Percentiles rank a stretch among this genome's conserved stretches.
Conservation (phyloP, 345 rosid species). For the Acer yangbiense region DNA sequence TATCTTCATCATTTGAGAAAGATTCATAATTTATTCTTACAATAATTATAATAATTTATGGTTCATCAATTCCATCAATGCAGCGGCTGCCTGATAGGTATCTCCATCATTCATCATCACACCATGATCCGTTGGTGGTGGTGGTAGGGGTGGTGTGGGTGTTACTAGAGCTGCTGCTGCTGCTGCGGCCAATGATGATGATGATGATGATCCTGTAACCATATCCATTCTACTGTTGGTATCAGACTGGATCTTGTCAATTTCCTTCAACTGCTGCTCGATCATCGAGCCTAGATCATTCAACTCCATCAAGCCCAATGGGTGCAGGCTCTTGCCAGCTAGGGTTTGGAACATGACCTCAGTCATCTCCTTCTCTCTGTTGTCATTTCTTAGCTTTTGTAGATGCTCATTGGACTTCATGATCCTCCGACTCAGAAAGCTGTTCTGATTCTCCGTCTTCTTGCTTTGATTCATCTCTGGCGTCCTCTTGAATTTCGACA, state of each 20-base stretch:
- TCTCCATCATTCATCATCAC: background rate
- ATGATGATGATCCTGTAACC: background rate
- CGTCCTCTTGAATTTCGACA: constrained; percentile 37
- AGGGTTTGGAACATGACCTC: constrained; percentile 35
- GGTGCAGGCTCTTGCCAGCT: constrained; percentile 6
- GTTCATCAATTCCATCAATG: too few relatives aligned
- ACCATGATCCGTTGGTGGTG: background rate
- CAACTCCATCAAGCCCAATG: constrained; percentile 35
- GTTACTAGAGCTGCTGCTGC: too few relatives aligned
- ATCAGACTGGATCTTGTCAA: background rate
- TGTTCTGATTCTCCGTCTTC: constrained; percentile 49
- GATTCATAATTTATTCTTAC: too few relatives aligned
- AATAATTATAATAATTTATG: too few relatives aligned
- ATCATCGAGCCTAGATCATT: constrained; percentile 41
- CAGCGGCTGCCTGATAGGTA: background rate
- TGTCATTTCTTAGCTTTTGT: constrained; percentile 39
- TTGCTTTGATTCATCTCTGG: constrained; percentile 49
- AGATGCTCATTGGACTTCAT: constrained; percentile 34
- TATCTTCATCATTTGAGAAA: too few relatives aligned
- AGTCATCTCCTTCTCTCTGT: constrained; percentile 40
- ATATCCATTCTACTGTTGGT: background rate
- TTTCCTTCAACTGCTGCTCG: constrained; percentile 32
- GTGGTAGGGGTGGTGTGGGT: background rate
- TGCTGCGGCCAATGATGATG: too few relatives aligned
- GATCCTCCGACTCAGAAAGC: constrained; percentile 42